Evolutionary conservation across 306 rosid species (phyloP).

Genomic region (Acacia confusa): DNA sequence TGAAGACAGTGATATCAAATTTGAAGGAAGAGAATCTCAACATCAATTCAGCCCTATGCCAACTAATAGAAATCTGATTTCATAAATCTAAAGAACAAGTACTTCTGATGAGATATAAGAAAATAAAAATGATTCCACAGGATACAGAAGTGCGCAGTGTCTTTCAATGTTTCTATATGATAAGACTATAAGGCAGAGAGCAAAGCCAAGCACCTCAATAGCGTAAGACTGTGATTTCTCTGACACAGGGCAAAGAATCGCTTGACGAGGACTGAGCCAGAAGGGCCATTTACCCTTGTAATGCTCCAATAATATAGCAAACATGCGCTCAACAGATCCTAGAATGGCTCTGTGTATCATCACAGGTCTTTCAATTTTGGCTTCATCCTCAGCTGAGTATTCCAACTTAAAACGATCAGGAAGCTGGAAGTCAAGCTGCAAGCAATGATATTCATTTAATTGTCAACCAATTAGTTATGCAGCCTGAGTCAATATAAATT

Average conservation of each 20-base stretch:
- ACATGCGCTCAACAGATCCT: constrained; percentile 94
- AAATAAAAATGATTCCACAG: background rate
- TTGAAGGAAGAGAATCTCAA: background rate
- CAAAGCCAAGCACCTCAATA: constrained; percentile 46
- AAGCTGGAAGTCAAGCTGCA: constrained; percentile 96
- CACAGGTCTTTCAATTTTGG: constrained; percentile 85
- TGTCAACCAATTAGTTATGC: constrained; percentile 16
- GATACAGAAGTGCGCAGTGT: constrained; percentile 42
- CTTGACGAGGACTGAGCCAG: constrained; percentile 99
- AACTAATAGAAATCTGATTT: background rate
- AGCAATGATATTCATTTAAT: constrained; percentile 40
- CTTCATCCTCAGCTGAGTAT: constrained; percentile 94
- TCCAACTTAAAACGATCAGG: constrained; percentile 86
- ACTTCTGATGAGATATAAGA: background rate
- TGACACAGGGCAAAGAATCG: constrained; percentile 89
- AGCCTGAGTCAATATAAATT: constrained; percentile 11
- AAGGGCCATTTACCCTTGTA: constrained; percentile 98
- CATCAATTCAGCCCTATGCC: background rate
- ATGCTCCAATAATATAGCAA: constrained; percentile 92
- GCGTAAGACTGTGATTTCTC: constrained; percentile 86
- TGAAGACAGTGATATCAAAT: background rate
- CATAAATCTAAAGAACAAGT: background rate
- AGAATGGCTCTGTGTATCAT: constrained; percentile 96
- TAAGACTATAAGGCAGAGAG: constrained; percentile 2
- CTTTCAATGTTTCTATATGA: constrained; percentile 53